A percentile compares a stretch with the other conserved stretches of the same genome.
phyloP scores from a whole-genome alignment of 2,329 filamentous ascomycete species.

The Microsporum audouinii region DNA sequence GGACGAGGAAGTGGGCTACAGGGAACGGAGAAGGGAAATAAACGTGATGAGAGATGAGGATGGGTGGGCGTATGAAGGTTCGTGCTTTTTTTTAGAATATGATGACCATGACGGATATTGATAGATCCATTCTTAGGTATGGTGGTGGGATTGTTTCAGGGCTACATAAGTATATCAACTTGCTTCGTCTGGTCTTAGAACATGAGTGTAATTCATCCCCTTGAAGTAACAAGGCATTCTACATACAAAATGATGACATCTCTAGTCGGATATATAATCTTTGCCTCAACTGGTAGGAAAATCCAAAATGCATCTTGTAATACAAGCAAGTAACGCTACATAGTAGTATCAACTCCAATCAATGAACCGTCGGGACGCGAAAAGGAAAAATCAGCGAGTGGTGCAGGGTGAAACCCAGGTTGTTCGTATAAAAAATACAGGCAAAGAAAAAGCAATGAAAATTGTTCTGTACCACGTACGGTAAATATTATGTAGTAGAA shows the following conservation, averaged over 20 bases:
- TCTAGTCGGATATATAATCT: background rate
- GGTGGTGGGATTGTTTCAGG: background rate
- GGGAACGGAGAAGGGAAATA: constrained; percentile 13
- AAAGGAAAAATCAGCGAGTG: background rate
- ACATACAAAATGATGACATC: background rate
- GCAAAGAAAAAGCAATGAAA: background rate
- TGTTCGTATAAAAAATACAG: background rate
- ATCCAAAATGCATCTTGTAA: background rate
- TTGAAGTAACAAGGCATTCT: background rate
- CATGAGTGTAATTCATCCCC: background rate
- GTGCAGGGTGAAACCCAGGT: background rate
- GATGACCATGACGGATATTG: background rate
- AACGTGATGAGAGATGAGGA: background rate
- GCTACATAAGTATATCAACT: background rate
- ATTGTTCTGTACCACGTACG: background rate
- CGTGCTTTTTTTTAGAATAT: background rate
- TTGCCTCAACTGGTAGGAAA: background rate
- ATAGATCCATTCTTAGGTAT: background rate
- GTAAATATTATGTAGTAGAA: background rate
- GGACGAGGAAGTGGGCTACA: constrained; percentile 61
- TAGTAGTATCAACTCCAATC: background rate
- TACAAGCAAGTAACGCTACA: background rate
- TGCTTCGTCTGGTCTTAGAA: background rate
- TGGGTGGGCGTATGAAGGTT: background rate
- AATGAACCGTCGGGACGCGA: background rate